Evolutionary conservation across 2,329 filamentous ascomycete genomes (phyloP).

Genomic region (Penicillium sp.): DNA sequence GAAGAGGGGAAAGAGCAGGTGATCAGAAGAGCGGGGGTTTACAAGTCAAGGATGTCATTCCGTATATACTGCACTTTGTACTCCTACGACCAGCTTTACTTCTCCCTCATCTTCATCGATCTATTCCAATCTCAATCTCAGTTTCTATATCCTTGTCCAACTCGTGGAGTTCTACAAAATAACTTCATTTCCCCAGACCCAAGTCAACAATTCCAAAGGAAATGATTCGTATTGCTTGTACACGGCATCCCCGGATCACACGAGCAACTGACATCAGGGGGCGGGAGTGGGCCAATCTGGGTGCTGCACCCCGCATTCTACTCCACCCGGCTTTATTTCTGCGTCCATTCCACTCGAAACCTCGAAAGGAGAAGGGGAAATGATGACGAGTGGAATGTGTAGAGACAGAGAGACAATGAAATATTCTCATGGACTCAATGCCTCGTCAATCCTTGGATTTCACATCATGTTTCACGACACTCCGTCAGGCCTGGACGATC

Average conservation of each 20-base stretch:
- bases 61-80: background rate
- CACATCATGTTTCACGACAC: background rate
- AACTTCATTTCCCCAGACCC: background rate
- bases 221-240: background rate
- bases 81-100: background rate
- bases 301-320: slow-evolving; percentile 39
- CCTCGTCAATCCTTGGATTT: background rate
- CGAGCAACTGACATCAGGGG: slow-evolving; percentile 34
- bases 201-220: background rate
- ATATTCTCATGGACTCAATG: background rate
- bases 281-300: slow-evolving; percentile 23
- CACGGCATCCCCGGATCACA: slow-evolving; percentile 32
- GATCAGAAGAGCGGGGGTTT: slow-evolving; percentile 22
- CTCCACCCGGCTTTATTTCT: slow-evolving; percentile 20
- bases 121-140: too few species aligned
- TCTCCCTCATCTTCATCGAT: background rate
- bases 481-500: background rate
- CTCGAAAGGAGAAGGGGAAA: background rate
- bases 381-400: too few species aligned
- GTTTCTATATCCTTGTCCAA: too few species aligned
- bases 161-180: background rate
- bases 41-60: slow-evolving; percentile 28
- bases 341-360: background rate
- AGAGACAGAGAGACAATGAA: too few species aligned
- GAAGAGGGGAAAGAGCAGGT: slow-evolving; percentile 29